Evolutionary conservation across 768 basidiomycete species (phyloP).

Genomic region (Boletus pseudopeckii): DNA sequence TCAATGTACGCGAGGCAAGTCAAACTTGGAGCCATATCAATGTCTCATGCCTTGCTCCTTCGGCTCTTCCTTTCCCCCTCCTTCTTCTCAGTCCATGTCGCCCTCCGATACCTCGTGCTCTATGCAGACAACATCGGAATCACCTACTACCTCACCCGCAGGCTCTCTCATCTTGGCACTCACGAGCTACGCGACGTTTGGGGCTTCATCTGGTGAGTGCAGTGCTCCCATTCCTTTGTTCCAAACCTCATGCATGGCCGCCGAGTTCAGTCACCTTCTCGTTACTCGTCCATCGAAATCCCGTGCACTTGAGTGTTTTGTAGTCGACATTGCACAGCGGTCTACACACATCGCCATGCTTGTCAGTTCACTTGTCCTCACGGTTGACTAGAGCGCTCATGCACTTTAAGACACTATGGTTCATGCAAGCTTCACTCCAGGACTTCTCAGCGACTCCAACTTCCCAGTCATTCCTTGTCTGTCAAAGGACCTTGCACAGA

Average conservation of each 20-base stretch:
- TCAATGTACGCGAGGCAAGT: too few relatives aligned
- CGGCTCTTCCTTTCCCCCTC: slow-evolving; percentile 89
- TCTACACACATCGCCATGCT: slow-evolving; percentile 96
- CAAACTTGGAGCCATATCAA: background rate
- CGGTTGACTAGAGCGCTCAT: slow-evolving; percentile 11
- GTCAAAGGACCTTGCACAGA: slow-evolving; percentile 84
- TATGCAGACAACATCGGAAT: slow-evolving; percentile 90
- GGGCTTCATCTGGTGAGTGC: slow-evolving; percentile 79
- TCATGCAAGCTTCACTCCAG: slow-evolving; percentile 92
- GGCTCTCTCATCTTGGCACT: slow-evolving; percentile 64
- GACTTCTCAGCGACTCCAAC: slow-evolving; percentile 59
- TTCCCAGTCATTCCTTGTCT: slow-evolving; percentile 81
- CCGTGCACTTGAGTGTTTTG: slow-evolving; percentile 90
- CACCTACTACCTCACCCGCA: slow-evolving; percentile 81
- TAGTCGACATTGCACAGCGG: slow-evolving; percentile 81
- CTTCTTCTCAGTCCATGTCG: slow-evolving; percentile 93
- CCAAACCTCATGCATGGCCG: slow-evolving; percentile 10
- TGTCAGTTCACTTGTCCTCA: slow-evolving; percentile 50
- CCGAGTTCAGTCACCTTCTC: slow-evolving; percentile 73
- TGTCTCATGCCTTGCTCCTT: slow-evolving; percentile 81
- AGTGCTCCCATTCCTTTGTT: background rate
- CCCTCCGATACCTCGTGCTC: slow-evolving; percentile 77
- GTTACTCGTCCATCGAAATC: slow-evolving; percentile 91
- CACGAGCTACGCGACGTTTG: slow-evolving; percentile 79
- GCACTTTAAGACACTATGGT: slow-evolving; percentile 81